Base-by-base conservation (phyloP, 176 grass and related monocot genomes). In the Elaeis guineensis region DNA sequence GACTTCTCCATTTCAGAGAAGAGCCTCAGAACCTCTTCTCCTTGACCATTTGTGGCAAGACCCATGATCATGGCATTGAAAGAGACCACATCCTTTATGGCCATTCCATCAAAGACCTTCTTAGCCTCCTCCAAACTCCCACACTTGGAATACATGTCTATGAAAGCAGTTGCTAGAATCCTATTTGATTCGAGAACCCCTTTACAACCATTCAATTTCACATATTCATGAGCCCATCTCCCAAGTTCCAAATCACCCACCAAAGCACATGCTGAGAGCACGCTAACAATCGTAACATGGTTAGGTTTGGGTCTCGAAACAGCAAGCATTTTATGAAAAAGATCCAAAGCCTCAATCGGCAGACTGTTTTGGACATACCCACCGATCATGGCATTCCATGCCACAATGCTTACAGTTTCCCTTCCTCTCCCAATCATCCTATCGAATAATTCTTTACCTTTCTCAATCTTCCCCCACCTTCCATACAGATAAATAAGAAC, bases 11-110 rank as follows among this genome's bases (percentile, higher is more conserved):
- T 58, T 22, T 69, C 66, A 44, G 48, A 49, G 29, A 69, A 69
- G 16, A 69, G 19, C 19, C 22, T 50, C 28, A 69, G 20, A 69
- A 52, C 67, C 14, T 58, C 54, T 8, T 58, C 55, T 58, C 49
- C 54, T 23, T n/a, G 67, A 58, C 29, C 67, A 50, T 69, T 58
- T 19, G 54, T 58, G 12, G 67, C 53, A 25, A 69, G 20, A 25
- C 67, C 67, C 67, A 69, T 69, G 17, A 69, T 69, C 67, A 69
- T 69, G 54, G 54, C 53, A 69, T 69, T 69, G 16, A 69, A 58
- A 22, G 21, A 58, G 53, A 69, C 30, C 7, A 49, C 14, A 50
- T 69, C 67, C 24, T 69, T 69, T 7, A 22, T 49, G 25, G 30
- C 20, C 20, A 39, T 55, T 56, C 11, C 30, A 49, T 69, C 54